phyloP scores from a whole-genome alignment of 768 basidiomycete genomes.

The Suillus variegatus region DNA sequence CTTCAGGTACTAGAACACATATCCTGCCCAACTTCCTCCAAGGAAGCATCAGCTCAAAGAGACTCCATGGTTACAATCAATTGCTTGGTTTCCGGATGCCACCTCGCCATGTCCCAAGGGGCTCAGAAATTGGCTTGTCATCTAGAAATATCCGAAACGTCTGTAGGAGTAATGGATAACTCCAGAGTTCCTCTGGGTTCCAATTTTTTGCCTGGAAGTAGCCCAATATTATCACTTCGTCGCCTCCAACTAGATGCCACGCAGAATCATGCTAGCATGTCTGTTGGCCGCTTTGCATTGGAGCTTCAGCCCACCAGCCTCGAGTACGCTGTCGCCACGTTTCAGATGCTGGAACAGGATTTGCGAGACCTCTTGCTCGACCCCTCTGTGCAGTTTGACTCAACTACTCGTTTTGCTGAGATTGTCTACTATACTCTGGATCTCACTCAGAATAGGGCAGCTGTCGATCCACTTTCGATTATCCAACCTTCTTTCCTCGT shows the following conservation, averaged over 20 bases:
- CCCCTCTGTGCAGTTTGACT: neutral
- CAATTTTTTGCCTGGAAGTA: neutral
- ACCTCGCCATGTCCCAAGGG: neutral
- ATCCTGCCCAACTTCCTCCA: neutral
- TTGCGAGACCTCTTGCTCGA: conserved; percentile 12
- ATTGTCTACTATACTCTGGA: conserved; percentile 39
- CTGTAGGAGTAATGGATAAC: neutral
- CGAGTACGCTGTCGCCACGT: conserved; percentile 24
- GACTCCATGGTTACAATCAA: neutral
- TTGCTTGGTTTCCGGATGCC: conserved; percentile 2
- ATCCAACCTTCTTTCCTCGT: conserved; percentile 85
- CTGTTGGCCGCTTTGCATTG: conserved; percentile 21
- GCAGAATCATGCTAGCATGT: conserved; percentile 15
- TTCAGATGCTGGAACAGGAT: conserved; percentile 16
- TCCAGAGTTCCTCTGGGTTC: conserved; percentile 3
- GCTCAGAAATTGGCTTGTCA: neutral
- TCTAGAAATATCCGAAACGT: neutral
- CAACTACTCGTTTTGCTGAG: neutral
- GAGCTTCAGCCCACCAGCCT: conserved; percentile 33
- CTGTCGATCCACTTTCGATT: conserved; percentile 77
- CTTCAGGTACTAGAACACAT: conserved; percentile 53
- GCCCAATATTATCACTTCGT: neutral
- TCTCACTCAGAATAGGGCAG: conserved; percentile 47
- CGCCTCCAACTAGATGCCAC: conserved; percentile 1
- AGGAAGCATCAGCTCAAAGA: neutral